Conservation (phyloP, 169 alveolate species). For the Eimeria acervulina region DNA sequence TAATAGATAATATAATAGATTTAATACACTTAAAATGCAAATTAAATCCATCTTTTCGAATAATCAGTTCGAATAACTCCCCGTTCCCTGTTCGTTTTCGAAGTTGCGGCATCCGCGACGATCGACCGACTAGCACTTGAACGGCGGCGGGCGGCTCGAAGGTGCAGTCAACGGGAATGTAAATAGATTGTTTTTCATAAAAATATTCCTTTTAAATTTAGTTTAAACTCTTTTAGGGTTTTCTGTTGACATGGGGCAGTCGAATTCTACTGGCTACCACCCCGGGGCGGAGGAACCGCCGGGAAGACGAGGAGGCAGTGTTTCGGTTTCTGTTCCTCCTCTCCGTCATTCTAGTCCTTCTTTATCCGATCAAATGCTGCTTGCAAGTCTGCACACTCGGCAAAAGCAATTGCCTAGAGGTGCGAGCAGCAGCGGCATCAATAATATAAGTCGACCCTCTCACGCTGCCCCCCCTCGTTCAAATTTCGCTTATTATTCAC, state of each 20-base stretch:
- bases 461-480: not conserved
- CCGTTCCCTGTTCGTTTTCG: not conserved
- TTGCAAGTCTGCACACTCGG: not conserved
- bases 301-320: not conserved
- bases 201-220: not conserved
- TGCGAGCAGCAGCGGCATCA: too few relatives aligned
- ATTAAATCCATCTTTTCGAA: not conserved
- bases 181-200: not conserved
- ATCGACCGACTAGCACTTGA: not conserved
- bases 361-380: not conserved
- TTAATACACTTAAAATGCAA: not conserved
- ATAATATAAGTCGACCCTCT: too few relatives aligned
- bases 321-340: not conserved
- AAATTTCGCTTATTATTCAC: not conserved
- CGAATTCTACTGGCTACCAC: not conserved
- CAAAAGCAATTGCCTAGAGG: not conserved
- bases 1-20: too few relatives aligned
- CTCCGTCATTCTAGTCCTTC: not conserved
- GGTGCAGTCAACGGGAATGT: not conserved
- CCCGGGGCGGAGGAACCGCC: not conserved
- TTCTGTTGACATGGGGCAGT: not conserved
- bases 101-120: not conserved
- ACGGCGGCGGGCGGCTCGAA: not conserved
- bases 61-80: not conserved
- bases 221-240: not conserved